Evolutionary conservation across 2,329 filamentous ascomycete genomes (phyloP).

Genomic region (Cercospora canescens): DNA sequence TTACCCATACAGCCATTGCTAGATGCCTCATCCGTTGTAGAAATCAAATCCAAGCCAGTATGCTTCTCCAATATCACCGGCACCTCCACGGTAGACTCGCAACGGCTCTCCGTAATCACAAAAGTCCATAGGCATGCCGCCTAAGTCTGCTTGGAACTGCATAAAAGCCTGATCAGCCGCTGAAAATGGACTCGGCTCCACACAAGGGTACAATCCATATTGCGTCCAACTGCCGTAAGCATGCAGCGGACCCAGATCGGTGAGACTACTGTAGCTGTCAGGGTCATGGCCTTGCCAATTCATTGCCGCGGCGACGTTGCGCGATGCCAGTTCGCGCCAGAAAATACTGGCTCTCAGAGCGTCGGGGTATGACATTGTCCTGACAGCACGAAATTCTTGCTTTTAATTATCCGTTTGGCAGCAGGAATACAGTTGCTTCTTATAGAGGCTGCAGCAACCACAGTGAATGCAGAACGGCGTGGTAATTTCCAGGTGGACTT

Average conservation of each 20-base stretch:
- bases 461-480: neutral
- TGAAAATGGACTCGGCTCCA: neutral
- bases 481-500: neutral
- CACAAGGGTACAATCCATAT: neutral
- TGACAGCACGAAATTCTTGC: neutral
- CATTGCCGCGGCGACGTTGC: neutral
- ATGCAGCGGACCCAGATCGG: neutral
- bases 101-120: neutral
- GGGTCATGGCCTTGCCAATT: neutral
- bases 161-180: neutral
- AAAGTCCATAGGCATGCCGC: constrained; percentile 1
- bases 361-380: neutral
- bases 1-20: neutral
- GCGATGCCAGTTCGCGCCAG: too few relatives aligned
- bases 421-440: neutral
- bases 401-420: neutral
- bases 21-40: neutral
- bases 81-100: neutral
- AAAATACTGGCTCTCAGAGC: too few relatives aligned
- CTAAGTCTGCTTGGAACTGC: neutral
- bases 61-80: neutral
- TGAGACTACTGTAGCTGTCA: neutral
- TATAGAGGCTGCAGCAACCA: neutral
- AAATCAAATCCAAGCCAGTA: constrained; percentile 1
- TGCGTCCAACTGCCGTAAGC: neutral